Conservation (phyloP, 1,139 yeast genomes). For the Lizanozyma gosingica region DNA sequence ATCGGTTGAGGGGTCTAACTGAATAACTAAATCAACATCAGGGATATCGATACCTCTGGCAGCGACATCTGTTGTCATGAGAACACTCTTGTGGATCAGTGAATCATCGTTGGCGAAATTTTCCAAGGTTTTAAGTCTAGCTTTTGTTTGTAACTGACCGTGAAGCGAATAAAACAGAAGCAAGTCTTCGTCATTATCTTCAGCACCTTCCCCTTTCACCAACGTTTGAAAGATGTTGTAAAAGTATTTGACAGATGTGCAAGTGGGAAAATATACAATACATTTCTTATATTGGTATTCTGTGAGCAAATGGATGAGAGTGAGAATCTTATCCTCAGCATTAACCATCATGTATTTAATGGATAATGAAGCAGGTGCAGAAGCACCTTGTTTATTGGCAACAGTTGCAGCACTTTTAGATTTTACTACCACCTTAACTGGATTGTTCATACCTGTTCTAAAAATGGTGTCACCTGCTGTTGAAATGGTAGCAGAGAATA, state of each 20-base stretch:
- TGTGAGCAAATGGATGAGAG: conserved; percentile 45
- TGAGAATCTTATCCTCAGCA: conserved; percentile 53
- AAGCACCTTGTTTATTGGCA: conserved; percentile 7
- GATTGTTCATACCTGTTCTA: conserved; percentile 80
- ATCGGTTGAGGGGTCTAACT: conserved; percentile 86
- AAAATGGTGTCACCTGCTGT: conserved; percentile 67
- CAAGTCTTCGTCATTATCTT: conserved; percentile 16
- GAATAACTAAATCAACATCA: conserved; percentile 82
- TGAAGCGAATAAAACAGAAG: conserved; percentile 61
- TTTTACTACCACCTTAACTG: conserved; percentile 74
- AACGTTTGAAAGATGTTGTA: conserved; percentile 45
- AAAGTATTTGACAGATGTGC: conserved; percentile 71
- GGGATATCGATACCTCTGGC: conserved; percentile 93
- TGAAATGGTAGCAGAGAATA: conserved; percentile 84
- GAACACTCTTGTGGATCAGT: conserved; percentile 40
- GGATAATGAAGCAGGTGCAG: conserved; percentile 56
- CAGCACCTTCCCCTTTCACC: conserved; percentile 11
- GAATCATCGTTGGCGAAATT: conserved; percentile 44
- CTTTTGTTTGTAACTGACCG: conserved; percentile 71
- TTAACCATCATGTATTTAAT: conserved; percentile 54
- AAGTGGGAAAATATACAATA: conserved; percentile 88
- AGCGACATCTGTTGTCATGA: conserved; percentile 81
- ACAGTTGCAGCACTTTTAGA: conserved; percentile 28
- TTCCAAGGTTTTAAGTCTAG: conserved; percentile 64
- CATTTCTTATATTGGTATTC: conserved; percentile 58